These are phyloP conservation scores for Penicillium capsulatum DNA, from an alignment of 2,329 filamentous ascomycete genomes.

Conservation along the genomic window DNA sequence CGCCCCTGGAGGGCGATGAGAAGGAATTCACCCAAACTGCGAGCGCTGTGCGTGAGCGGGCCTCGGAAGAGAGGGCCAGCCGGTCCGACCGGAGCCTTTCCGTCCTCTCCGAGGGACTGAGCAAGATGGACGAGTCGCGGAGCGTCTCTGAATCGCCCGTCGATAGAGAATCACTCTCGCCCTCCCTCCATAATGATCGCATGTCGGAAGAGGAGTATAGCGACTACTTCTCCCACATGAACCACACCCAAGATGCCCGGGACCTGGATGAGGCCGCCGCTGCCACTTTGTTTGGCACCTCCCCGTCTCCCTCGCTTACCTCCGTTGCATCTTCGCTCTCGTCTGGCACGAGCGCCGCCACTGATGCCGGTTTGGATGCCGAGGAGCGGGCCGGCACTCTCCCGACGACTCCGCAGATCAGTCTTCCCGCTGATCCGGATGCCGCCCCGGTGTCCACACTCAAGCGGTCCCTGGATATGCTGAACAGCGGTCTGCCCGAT, in stretches of 20 bases:
- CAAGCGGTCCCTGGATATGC: slow-evolving; percentile 40
- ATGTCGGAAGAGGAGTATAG: slow-evolving; percentile 32
- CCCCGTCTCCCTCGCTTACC: slow-evolving; percentile 41
- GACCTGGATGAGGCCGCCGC: slow-evolving; percentile 35
- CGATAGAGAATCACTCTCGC: slow-evolving; percentile 30
- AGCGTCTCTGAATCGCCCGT: slow-evolving; percentile 29
- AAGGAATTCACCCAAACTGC: slow-evolving; percentile 96
- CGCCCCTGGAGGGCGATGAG: slow-evolving; percentile 89
- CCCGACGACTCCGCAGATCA: slow-evolving; percentile 28
- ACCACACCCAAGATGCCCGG: slow-evolving; percentile 22
- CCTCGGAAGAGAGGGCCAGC: slow-evolving; percentile 37
- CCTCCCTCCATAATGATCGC: slow-evolving; percentile 27
- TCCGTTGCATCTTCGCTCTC: slow-evolving; percentile 42
- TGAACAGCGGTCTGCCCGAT: slow-evolving; percentile 36
- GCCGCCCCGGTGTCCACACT: slow-evolving; percentile 30
- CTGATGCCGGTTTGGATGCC: slow-evolving; percentile 29
- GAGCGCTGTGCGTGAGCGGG: slow-evolving; percentile 66
- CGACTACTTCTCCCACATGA: slow-evolving; percentile 35
- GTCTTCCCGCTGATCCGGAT: slow-evolving; percentile 28
- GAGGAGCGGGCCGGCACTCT: slow-evolving; percentile 22
- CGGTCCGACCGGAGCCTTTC: slow-evolving; percentile 29
- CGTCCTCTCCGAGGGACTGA: slow-evolving; percentile 45
- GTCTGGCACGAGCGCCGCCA: slow-evolving; percentile 39
- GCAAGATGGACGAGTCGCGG: slow-evolving; percentile 28
- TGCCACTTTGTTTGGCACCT: slow-evolving; percentile 38